phyloP scores from a whole-genome alignment of 306 rosid genomes.

The Cucumis sativus region Cucumber_9930_V3 NC_026661.2:20461501-20462000 shows the following conservation, averaged over 20 bases:
- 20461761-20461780: neutral
- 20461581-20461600: constrained; percentile 78
- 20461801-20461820: neutral
- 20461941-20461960: constrained; percentile 45
- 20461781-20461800: neutral
- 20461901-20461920: neutral
- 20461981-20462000: constrained; percentile 55
- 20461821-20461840: neutral
- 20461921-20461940: neutral
- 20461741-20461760: neutral
- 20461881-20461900: neutral
- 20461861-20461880: neutral
- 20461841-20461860: neutral
- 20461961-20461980: constrained; percentile 74
- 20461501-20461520: constrained; percentile 19
- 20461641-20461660: constrained; percentile 64
- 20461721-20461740: neutral
- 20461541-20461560: neutral
- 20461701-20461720: constrained; percentile 1
- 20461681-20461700: constrained; percentile 97
- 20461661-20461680: constrained; percentile 96
- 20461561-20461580: constrained; percentile 3
- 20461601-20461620: constrained; percentile 75
- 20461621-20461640: constrained; percentile 78
- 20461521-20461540: neutral